Percentiles rank a stretch among this genome's conserved stretches.
These are phyloP conservation scores for Erucastrum elatum DNA, from an alignment of 345 rosid genomes.

Conservation along the genomic window DNA sequence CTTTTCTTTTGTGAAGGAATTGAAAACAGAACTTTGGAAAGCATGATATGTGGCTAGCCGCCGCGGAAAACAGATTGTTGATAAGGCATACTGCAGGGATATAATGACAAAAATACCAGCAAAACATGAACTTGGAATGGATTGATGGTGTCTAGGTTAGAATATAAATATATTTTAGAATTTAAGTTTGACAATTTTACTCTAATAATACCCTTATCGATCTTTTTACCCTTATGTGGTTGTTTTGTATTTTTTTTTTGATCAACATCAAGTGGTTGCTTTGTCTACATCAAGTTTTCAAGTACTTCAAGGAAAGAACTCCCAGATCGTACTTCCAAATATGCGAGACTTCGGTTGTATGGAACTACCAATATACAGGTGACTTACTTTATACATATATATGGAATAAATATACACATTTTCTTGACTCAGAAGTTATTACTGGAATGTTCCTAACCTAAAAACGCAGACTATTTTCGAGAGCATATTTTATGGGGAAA, in stretches of 20 bases:
- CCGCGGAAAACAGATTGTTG: conserved; percentile 88
- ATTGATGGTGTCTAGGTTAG: conserved; percentile 91
- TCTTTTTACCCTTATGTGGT: conserved; percentile 8
- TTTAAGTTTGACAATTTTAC: conserved; percentile 8
- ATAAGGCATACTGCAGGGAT: conserved; percentile 64
- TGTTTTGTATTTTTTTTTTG: too few relatives aligned
- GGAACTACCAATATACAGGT: conserved; percentile 98
- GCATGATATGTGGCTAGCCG: conserved; percentile 86
- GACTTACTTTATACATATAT: neutral
- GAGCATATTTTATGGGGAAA: too few relatives aligned
- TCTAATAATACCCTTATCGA: conserved; percentile 17
- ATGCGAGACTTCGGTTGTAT: conserved; percentile 84
- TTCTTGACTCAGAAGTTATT: neutral
- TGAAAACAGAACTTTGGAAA: conserved; percentile 66
- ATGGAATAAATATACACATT: neutral
- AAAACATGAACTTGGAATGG: conserved; percentile 90
- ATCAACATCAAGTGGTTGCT: neutral
- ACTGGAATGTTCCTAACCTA: too few relatives aligned
- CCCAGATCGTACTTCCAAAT: conserved; percentile 76
- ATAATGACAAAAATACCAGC: conserved; percentile 91
- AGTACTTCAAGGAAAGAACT: conserved; percentile 88
- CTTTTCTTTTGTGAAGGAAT: too few relatives aligned
- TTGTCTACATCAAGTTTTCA: conserved; percentile 79
- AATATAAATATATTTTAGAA: conserved; percentile 15
- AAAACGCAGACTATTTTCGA: too few relatives aligned